These are phyloP conservation scores for Mrakia frigida DNA, from an alignment of 768 basidiomycete species.

Conservation along the genomic window DNA sequence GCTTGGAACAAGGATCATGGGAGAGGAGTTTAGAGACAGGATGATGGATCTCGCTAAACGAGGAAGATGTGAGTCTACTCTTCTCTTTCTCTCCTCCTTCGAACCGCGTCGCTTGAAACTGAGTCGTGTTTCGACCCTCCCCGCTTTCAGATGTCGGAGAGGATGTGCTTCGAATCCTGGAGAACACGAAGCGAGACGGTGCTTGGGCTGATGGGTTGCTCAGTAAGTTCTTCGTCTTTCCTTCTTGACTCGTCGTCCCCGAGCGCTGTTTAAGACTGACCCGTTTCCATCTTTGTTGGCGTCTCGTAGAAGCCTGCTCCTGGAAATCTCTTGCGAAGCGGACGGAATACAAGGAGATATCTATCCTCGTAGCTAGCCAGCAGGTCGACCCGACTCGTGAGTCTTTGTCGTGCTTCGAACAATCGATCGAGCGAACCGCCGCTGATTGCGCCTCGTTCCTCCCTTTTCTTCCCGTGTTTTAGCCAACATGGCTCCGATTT, in stretches of 20 bases:
- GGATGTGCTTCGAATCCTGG: neutral
- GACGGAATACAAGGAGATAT: neutral
- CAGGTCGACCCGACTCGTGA: neutral
- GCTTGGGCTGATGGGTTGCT: neutral
- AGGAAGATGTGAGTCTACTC: neutral
- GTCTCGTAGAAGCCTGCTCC: conserved; percentile 1
- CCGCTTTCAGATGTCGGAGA: neutral
- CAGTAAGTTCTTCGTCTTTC: neutral
- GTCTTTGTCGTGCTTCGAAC: too few relatives aligned
- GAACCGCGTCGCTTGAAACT: too few relatives aligned
- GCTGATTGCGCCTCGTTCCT: too few relatives aligned
- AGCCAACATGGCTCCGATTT: neutral
- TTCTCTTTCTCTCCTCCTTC: too few relatives aligned
- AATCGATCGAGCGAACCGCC: too few relatives aligned
- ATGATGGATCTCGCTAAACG: conserved; percentile 4
- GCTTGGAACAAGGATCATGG: conserved; percentile 16
- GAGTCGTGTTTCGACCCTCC: too few relatives aligned
- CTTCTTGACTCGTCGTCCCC: too few relatives aligned
- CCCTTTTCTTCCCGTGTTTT: neutral
- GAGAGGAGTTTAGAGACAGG: conserved; percentile 8
- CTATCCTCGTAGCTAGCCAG: neutral
- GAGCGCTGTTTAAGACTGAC: too few relatives aligned
- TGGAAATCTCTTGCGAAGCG: neutral
- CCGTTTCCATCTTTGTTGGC: neutral
- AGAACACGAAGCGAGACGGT: neutral